A percentile compares a stretch with the other conserved stretches of the same genome.
Conservation (phyloP, 805 yeast species). For the Ogataea nakhonphanomensis region DNA sequence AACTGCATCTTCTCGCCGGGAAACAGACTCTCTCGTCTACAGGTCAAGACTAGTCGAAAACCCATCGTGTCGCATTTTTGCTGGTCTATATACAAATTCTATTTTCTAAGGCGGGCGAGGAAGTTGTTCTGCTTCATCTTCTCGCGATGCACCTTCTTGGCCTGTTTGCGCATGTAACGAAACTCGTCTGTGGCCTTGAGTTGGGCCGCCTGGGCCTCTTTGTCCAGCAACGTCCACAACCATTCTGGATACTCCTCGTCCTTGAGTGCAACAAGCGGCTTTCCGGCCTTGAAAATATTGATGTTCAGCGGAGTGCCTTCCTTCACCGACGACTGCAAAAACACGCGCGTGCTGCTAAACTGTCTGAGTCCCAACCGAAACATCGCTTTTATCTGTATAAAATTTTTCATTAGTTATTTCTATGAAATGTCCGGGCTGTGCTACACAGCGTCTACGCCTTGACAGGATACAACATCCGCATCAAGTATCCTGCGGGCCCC, state of each 20-base stretch:
- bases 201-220: slow-evolving; percentile 52
- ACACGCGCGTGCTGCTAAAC: slow-evolving; percentile 18
- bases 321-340: slow-evolving; percentile 47
- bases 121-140: slow-evolving; percentile 78
- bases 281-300: slow-evolving; percentile 73
- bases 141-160: slow-evolving; percentile 65
- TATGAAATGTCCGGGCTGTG: slow-evolving; percentile 5
- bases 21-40: no score
- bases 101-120: slow-evolving; percentile 48
- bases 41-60: no score
- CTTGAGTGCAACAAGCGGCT: slow-evolving; percentile 82
- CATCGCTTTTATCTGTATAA: neutral
- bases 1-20: no score
- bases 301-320: slow-evolving; percentile 73
- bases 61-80: neutral
- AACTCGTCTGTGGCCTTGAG: slow-evolving; percentile 56
- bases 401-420: slow-evolving; percentile 3
- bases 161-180: slow-evolving; percentile 63
- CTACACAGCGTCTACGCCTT: slow-evolving; percentile 15
- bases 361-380: slow-evolving; percentile 13
- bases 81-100: slow-evolving; percentile 1
- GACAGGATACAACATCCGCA: slow-evolving; percentile 29
- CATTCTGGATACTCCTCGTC: slow-evolving; percentile 91
- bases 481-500: slow-evolving; percentile 10
- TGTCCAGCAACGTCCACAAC: slow-evolving; percentile 85